Evolutionary conservation across 345 rosid genomes (phyloP), one percentile per base, ranked within the genome.

Genomic region (Eucalyptus fibrosa): DNA sequence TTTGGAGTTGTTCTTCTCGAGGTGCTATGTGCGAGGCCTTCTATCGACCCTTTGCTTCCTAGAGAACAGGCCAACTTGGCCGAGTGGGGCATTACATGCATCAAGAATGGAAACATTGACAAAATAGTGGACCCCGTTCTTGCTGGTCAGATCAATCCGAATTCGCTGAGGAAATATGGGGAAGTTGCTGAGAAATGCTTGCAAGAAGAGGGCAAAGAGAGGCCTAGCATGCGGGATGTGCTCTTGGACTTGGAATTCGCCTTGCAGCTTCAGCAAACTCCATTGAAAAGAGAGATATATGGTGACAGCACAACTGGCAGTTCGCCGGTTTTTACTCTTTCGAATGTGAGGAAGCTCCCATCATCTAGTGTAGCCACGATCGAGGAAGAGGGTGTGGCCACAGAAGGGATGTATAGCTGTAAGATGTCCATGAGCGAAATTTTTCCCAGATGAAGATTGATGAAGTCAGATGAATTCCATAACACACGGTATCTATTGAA

Each of bases 141-240:
- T 55, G 91, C 90, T 85, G 81, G 51, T 50, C 88, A 92, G 91
- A 92, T 94, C 88, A 92, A 87, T 56, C 92, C 92, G 26, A 93
- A 91, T 49, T 94, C 96, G 18, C 77, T 91, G 55, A 92, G 90
- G 88, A 97, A 94, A 87, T 95, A 94, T 45, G 86, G 89, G 12
- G 95, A 94, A 45, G 90, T 91, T 7, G 93, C 92, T 3, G 94
- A 94, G 92, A 95, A 94, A 88, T 97, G 99, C 92, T 90, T 96
- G 94, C 92, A 88, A 42, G 97, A 94, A 51, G 89, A 92, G 34
- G 93, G 91, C 4, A 81, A 60, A 5, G 93, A 93, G 89, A 93
- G 97, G 91, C 95, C 97, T 56, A 86, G 89, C 6, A 97, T 97
- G 97, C 90, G 55, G 10, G 96, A 95, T 89, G 96, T 95, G 87